Base-by-base conservation (phyloP, 2,329 filamentous ascomycete species). In the Cytospora schulzeri region DNA sequence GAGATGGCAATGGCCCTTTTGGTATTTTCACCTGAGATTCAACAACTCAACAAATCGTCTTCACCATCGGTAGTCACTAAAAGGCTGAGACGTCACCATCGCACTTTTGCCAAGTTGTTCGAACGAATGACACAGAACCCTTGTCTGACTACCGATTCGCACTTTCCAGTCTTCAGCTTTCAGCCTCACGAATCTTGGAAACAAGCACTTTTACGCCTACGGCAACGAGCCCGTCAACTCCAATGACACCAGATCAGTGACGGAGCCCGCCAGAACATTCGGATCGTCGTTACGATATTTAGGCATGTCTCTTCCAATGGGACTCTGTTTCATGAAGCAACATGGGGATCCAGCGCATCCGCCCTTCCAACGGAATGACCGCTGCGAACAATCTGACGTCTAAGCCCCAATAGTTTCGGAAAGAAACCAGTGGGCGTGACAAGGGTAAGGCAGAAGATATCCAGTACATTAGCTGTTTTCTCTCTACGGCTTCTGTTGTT, bases 191-290 rank as follows among this genome's bases (percentile, higher is more conserved):
- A 24, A 60, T 4, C 62, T 64, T 19, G 62, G 60, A 51, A 38
- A 53, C 45, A 64, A 64, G n/a, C 62, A 56, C 9, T 64, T 64
- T 33, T 64, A 60, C 57, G 62, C 62, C 8, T 60, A 50, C n/a
- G 62, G 56, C 14, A 64, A 56, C 29, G 15, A 17, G 29, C 56
- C 56, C 3, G 50, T 35, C 12, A 50, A 64, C 38, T 50, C 56
- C 22, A 33, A 38, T 19, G 55, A 64, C 35, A 29, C 29, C 31
- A 56, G 50, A n/a, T 28, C 61, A 8, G 62, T 56, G 19, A 50
- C 17, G 62, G 55, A n/a, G 62, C 62, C 14, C 26, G 15, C 22
- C 45, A 64, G 38, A 64, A 64, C 11, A 51, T 60, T 4, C 60
- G 57, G 57, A 33, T 57, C 7, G 62, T 64, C 29, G 31, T 64